Conservation (phyloP, 768 basidiomycete species). For the Lyophyllum atratum region DNA sequence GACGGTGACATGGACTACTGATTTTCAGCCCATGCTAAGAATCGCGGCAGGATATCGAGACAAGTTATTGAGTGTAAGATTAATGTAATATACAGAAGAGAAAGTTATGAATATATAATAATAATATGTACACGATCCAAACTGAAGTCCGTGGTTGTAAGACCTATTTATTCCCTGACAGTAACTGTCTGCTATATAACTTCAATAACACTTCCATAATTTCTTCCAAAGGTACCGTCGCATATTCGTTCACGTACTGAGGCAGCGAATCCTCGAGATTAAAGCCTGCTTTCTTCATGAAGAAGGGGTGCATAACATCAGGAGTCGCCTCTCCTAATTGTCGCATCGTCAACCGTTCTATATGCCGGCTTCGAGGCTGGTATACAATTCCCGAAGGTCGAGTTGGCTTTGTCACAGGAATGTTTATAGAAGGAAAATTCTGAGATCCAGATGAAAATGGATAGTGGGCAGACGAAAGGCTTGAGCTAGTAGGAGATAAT, state of each 20-base stretch:
- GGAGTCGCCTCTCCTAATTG: slow-evolving; percentile 90
- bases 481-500: slow-evolving; percentile 19
- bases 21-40: neutral
- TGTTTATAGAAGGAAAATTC: slow-evolving; percentile 14
- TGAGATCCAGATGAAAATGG: slow-evolving; percentile 9
- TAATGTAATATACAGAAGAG: neutral
- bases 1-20: neutral
- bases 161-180: slow-evolving; percentile 31
- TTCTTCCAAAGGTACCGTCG: slow-evolving; percentile 78
- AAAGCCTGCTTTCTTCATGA: slow-evolving; percentile 84
- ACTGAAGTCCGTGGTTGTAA: neutral
- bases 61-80: neutral
- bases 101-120: neutral
- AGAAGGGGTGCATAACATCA: slow-evolving; percentile 85
- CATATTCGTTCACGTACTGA: slow-evolving; percentile 86
- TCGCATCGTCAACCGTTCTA: slow-evolving; percentile 81
- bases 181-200: slow-evolving; percentile 75
- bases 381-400: slow-evolving; percentile 46
- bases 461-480: slow-evolving; percentile 10
- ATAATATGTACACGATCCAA: neutral
- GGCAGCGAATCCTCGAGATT: slow-evolving; percentile 84
- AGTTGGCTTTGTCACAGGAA: slow-evolving; percentile 5
- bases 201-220: slow-evolving; percentile 81
- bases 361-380: slow-evolving; percentile 57
- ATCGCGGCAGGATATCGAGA: neutral